A percentile compares a stretch with the other conserved stretches of the same genome.
phyloP scores from a whole-genome alignment of 371 early-diverging fungal genomes.

The Circinella umbellata region DNA sequence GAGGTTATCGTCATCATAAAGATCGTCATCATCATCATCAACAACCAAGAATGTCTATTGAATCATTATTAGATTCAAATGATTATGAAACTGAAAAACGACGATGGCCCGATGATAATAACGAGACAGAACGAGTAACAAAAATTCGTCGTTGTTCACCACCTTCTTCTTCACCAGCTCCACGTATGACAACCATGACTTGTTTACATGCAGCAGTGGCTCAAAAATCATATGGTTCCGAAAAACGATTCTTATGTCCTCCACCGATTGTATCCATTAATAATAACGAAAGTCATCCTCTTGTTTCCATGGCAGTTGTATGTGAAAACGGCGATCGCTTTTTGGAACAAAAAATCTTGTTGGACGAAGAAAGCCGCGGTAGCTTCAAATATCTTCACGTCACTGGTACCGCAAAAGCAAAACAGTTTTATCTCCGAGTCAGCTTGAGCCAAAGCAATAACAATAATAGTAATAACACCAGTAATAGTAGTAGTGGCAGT shows the following conservation, averaged over 20 bases:
- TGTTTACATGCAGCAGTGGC: conserved; percentile 76
- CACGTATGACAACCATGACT: conserved; percentile 50
- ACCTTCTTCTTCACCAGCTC: conserved; percentile 6
- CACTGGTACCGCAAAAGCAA: conserved; percentile 79
- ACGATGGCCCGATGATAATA: conserved; percentile 4
- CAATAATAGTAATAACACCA: conserved; percentile 53
- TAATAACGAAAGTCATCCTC: conserved; percentile 17
- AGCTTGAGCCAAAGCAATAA: conserved; percentile 31
- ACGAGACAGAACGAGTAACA: conserved; percentile 12
- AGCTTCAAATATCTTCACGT: conserved; percentile 78
- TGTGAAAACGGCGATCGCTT: conserved; percentile 48
- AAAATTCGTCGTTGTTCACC: conserved; percentile 16
- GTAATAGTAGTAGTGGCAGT: conserved; percentile 24
- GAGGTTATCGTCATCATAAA: conserved; percentile 2
- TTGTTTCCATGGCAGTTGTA: conserved; percentile 69
- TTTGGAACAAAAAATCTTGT: conserved; percentile 58
- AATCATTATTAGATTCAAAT: conserved; percentile 37
- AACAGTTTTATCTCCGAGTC: conserved; percentile 72
- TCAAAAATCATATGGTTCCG: conserved; percentile 90
- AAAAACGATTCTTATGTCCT: conserved; percentile 88
- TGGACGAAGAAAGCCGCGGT: conserved; percentile 59
- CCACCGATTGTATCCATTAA: conserved; percentile 79
- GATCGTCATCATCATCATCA: conserved; percentile 11
- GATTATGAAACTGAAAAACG: conserved; percentile 13
- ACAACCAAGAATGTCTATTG: conserved; percentile 47